Conservation (phyloP, 371 early-diverging fungal genomes). For the Mucor circinelloides region DNA sequence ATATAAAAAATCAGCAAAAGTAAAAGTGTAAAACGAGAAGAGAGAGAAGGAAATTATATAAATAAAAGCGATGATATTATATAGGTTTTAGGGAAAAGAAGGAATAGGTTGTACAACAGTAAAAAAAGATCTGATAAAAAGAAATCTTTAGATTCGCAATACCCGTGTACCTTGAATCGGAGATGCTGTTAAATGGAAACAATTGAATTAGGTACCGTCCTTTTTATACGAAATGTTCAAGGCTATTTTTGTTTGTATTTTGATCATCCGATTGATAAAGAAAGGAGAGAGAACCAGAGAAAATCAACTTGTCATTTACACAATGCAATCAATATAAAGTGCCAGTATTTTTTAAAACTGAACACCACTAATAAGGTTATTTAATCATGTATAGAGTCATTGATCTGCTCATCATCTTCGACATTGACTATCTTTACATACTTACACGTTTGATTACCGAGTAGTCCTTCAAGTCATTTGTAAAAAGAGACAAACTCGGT, state of each 20-base stretch:
- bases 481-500: not conserved
- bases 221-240: not conserved
- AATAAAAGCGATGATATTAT: not conserved
- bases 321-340: not conserved
- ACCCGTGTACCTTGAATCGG: slow-evolving; percentile 11
- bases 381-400: not conserved
- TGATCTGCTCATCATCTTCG: not conserved
- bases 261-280: slow-evolving; percentile 23
- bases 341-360: not conserved
- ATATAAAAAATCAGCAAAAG: not conserved
- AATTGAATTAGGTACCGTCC: not conserved
- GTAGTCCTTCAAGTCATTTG: not conserved
- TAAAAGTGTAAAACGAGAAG: slow-evolving; percentile 1
- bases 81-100: slow-evolving; percentile 14
- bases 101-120: slow-evolving; percentile 15
- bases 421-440: not conserved
- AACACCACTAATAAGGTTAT: not conserved
- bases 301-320: not conserved
- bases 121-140: slow-evolving; percentile 34
- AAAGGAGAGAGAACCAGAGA: not conserved
- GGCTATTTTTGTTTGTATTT: not conserved
- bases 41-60: not conserved
- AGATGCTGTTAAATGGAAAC: not conserved
- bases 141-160: slow-evolving; percentile 6
- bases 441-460: not conserved